A percentile compares a stretch with the other conserved stretches of the same genome.
Evolutionary conservation across 2,329 filamentous ascomycete species (phyloP).

Genomic region (Clonostachys sp.): DNA sequence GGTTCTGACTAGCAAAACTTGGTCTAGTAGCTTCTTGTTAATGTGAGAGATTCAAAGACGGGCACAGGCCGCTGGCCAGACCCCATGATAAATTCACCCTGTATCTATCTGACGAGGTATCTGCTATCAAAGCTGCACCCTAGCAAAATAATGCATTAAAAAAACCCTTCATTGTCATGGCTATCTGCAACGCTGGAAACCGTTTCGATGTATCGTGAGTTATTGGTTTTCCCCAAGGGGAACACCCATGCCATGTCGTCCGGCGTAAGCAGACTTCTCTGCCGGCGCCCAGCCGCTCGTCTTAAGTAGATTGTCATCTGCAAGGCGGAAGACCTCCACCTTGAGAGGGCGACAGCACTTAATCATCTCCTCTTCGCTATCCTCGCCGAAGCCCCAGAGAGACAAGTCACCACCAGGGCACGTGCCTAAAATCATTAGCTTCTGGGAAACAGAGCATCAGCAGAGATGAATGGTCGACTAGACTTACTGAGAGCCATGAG

Average conservation of each 20-base stretch:
- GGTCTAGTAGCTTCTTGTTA: no score
- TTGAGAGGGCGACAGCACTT: slow-evolving; percentile 69
- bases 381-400: slow-evolving; percentile 73
- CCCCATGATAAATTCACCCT: no score
- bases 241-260: slow-evolving; percentile 58
- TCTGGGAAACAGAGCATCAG: not conserved
- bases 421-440: slow-evolving; percentile 37
- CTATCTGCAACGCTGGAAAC: no score
- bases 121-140: no score
- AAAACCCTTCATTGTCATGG: no score
- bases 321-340: slow-evolving; percentile 66
- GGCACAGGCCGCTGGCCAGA: no score
- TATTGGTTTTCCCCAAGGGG: slow-evolving; percentile 11
- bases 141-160: no score
- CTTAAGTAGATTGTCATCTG: slow-evolving; percentile 44
- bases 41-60: no score
- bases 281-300: slow-evolving; percentile 57
- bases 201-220: not conserved
- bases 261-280: slow-evolving; percentile 55
- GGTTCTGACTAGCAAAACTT: no score
- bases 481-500: slow-evolving; percentile 51
- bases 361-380: slow-evolving; percentile 62
- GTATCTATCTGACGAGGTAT: no score
- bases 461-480: not conserved
- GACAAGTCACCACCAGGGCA: slow-evolving; percentile 80